phyloP scores from a whole-genome alignment of 1,284 basidiomycete species.

The Schizopora paradoxa region DNA sequence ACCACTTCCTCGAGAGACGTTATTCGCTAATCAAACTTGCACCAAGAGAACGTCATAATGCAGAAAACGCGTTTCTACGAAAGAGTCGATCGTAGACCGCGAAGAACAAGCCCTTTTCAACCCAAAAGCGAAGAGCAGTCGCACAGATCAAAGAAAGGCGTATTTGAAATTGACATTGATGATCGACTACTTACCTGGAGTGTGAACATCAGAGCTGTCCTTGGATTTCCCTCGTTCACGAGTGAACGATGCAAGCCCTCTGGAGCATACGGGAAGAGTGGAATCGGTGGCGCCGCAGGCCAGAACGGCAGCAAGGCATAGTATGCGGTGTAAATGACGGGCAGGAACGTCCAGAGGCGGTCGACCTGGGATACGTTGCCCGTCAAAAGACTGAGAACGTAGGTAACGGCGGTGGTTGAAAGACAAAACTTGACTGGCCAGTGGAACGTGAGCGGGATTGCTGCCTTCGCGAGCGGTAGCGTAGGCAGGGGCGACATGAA shows the following conservation, averaged over 20 bases:
- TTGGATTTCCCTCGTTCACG: conserved; percentile 49
- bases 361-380: conserved; percentile 86
- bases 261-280: conserved; percentile 53
- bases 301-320: conserved; percentile 68
- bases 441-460: conserved; percentile 34
- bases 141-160: no score
- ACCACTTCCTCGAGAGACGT: no score
- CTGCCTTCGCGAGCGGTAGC: conserved; percentile 1
- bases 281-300: conserved; percentile 40
- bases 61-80: no score
- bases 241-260: conserved; percentile 39
- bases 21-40: no score
- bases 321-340: conserved; percentile 73
- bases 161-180: not conserved
- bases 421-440: conserved; percentile 65
- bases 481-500: conserved; percentile 9
- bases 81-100: no score
- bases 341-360: conserved; percentile 70
- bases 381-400: conserved; percentile 58
- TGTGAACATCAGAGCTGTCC: conserved; percentile 65
- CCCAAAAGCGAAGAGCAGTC: no score
- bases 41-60: no score
- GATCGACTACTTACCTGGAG: conserved; percentile 44
- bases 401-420: conserved; percentile 42
- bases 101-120: no score